phyloP scores from a whole-genome alignment of 352 stramenopile species.

The Phytophthora tentaculata region DNA sequence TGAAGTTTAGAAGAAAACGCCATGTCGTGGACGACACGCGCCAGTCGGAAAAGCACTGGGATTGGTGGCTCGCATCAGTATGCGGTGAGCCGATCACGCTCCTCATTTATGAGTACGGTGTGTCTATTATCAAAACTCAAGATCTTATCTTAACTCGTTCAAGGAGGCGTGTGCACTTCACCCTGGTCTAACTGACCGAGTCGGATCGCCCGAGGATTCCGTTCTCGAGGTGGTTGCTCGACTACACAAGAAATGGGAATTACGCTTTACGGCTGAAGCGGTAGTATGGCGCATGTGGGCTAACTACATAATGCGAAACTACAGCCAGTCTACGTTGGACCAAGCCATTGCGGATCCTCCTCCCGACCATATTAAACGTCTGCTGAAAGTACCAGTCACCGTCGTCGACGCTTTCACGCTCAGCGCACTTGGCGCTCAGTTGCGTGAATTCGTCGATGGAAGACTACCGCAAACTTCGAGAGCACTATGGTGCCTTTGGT shows the following conservation, averaged over 20 bases:
- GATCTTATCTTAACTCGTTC: conserved; percentile 14
- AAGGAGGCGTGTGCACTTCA: neutral
- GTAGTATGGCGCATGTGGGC: neutral
- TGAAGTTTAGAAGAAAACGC: conserved; percentile 17
- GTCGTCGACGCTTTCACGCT: neutral
- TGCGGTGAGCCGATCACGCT: conserved; percentile 10
- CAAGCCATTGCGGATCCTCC: neutral
- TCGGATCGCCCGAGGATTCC: no score
- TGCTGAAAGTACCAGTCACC: neutral
- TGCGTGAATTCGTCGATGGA: neutral
- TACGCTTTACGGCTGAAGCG: neutral
- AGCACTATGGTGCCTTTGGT: conserved; percentile 1
- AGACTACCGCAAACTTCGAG: neutral
- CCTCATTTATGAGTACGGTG: conserved; percentile 19
- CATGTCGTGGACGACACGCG: neutral
- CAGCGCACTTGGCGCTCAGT: neutral
- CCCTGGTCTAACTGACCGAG: neutral
- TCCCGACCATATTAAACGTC: neutral
- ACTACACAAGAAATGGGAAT: neutral
- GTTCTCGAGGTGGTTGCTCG: neutral
- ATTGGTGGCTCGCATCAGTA: conserved; percentile 1
- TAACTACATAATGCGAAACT: neutral
- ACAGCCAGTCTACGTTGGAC: neutral
- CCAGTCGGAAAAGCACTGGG: neutral
- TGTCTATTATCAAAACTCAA: conserved; percentile 5